Evolutionary conservation across 1,139 yeast genomes (phyloP), one percentile per base, ranked within the genome.

Genomic region (Nadsonia starkeyi-henricii): DNA sequence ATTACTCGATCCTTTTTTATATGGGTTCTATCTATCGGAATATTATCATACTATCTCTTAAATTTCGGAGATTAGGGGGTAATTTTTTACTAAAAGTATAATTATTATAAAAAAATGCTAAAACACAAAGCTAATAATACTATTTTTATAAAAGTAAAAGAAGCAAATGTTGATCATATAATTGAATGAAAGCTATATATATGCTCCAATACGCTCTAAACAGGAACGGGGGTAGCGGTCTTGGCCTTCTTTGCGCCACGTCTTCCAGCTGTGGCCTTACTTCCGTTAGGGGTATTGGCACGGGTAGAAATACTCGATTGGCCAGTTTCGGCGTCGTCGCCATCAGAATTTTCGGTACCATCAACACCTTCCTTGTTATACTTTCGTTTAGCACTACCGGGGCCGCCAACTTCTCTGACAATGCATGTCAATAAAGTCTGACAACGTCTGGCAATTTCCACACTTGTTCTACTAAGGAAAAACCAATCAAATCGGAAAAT

Each of bases 401-500:
- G 48, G 13, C 53, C 55, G 21, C 85, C 96, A 53, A 74, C 72
- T 58, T 91, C 97, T 58, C 89, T 76, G 0, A 86, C 78, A 23
- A 91, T 73, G 3, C 94, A 84, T 37, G 86, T 69, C 46, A 91
- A 65, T 50, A 91, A 68, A 0, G 97, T 88, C 47, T 77, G 79
- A 43, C 88, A 78, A 57, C 98, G 75, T 62, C 96, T 75, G 8
- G 86, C 79, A 44, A 91, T 61, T 59, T 91, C 98, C 53, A 79
- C 82, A 0, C 95, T 78, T 0, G 95, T 81, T 56, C 98, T 73
- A 0, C 96, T 84, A 53, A 77, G 71, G 61, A 91, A 77, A 62
- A 80, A 91, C 93, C 95, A 91, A 59, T 91, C 95, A 62, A 86
- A 91, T 47, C 77, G 74, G 68, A 91, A 91, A 48, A 84, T 64